phyloP scores from a whole-genome alignment of 225 moss, liverwort and hornwort genomes.

The Antitrichia curtipendula region DNA sequence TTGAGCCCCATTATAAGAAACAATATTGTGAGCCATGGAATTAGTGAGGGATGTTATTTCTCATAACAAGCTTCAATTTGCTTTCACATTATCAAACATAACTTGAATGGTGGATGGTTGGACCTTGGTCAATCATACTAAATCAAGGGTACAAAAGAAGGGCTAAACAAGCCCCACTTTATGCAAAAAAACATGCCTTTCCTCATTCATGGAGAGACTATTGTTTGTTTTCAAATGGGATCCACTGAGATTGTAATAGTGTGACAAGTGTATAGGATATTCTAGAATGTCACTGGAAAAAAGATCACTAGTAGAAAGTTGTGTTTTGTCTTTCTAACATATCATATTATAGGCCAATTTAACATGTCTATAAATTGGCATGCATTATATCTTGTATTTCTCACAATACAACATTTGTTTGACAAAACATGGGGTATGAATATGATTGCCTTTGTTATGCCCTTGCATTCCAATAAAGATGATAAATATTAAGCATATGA shows the following conservation, averaged over 20 bases:
- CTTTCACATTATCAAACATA: not conserved
- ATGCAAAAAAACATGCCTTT: not conserved
- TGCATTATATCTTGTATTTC: not conserved
- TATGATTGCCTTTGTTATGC: rapidly evolving
- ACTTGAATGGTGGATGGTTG: not conserved
- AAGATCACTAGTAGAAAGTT: not conserved
- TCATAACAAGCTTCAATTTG: too few relatives aligned
- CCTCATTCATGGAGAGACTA: rapidly evolving
- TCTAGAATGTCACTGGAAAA: not conserved
- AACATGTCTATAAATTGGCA: not conserved
- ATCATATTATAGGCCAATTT: not conserved
- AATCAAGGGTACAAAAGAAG: not conserved
- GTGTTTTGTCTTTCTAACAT: rapidly evolving
- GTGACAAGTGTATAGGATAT: not conserved
- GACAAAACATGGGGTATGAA: not conserved
- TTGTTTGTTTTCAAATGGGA: not conserved
- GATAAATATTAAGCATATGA: not conserved
- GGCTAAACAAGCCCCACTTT: not conserved
- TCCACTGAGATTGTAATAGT: not conserved
- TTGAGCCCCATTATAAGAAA: not conserved
- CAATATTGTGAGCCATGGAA: rapidly evolving
- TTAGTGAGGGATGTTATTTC: not conserved
- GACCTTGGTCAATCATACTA: not conserved
- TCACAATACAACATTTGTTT: not conserved
- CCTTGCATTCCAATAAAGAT: not conserved